Percentiles rank a stretch among this genome's conserved stretches.
These are phyloP conservation scores for Lodderomyces parapsilosis DNA, from an alignment of 1,139 yeast genomes.

Conservation along the genomic window DNA sequence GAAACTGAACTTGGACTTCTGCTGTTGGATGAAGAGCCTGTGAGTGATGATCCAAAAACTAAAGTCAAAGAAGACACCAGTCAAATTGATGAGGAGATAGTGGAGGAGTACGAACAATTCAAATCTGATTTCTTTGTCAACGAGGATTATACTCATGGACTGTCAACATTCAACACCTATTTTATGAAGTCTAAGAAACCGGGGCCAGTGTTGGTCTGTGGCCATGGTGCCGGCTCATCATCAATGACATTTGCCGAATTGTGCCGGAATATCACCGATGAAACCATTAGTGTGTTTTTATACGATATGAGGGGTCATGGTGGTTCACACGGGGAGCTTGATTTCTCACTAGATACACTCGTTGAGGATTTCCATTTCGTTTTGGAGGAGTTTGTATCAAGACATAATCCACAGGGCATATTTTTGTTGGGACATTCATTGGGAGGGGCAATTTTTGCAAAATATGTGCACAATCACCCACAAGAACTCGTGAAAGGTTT, in stretches of 20 bases:
- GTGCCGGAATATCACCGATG: slow-evolving; percentile 25
- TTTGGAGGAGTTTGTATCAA: slow-evolving; percentile 33
- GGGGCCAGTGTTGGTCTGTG: slow-evolving; percentile 66
- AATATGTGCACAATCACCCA: slow-evolving; percentile 24
- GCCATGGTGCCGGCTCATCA: slow-evolving; percentile 96
- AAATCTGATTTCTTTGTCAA: slow-evolving; percentile 17
- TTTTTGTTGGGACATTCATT: slow-evolving; percentile 85
- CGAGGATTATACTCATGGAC: slow-evolving; percentile 2
- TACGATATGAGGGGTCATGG: slow-evolving; percentile 92
- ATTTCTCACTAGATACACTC: slow-evolving; percentile 52
- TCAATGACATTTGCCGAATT: slow-evolving; percentile 72
- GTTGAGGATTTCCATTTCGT: slow-evolving; percentile 57
- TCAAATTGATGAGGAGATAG: background rate
- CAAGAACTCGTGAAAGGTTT: slow-evolving; percentile 51
- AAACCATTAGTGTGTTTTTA: slow-evolving; percentile 52
- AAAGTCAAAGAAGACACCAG: background rate
- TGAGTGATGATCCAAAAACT: background rate
- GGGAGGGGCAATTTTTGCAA: slow-evolving; percentile 84
- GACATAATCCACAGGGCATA: slow-evolving; percentile 20
- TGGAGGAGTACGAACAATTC: background rate
- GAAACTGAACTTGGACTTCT: slow-evolving; percentile 38
- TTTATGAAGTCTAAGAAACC: slow-evolving; percentile 51
- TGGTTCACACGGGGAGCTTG: slow-evolving; percentile 23
- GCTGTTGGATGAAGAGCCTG: slow-evolving; percentile 28
- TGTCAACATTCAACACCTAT: slow-evolving; percentile 52